phyloP scores from a whole-genome alignment of 257 asterid genomes.

The Scutellaria baicalensis region DNA sequence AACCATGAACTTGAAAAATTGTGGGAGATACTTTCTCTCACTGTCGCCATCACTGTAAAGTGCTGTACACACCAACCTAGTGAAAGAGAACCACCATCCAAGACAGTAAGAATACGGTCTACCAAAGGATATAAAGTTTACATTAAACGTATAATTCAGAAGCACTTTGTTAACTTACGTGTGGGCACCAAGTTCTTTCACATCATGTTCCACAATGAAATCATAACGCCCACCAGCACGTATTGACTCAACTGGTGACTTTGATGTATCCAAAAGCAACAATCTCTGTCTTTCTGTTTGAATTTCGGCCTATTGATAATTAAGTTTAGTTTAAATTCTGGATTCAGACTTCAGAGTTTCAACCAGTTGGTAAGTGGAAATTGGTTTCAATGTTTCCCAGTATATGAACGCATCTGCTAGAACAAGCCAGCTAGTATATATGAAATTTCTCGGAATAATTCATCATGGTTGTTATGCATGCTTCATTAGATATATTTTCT shows the following conservation, averaged over 20 bases:
- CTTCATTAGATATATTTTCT: background rate
- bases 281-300: constrained; percentile 96
- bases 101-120: constrained; percentile 13
- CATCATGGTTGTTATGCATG: constrained; percentile 5
- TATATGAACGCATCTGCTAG: background rate
- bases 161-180: constrained; percentile 51
- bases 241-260: constrained; percentile 87
- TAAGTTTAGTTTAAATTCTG: constrained; percentile 15
- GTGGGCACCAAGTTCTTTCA: constrained; percentile 97
- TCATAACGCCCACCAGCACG: constrained; percentile 98
- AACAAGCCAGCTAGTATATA: background rate
- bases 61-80: constrained; percentile 95
- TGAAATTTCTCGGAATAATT: background rate
- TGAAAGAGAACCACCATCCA: constrained; percentile 15
- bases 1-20: constrained; percentile 90
- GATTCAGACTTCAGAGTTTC: constrained; percentile 1
- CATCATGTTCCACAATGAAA: constrained; percentile 98
- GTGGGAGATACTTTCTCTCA: constrained; percentile 97
- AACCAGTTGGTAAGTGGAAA: constrained; percentile 12
- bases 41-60: constrained; percentile 80
- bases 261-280: constrained; percentile 85
- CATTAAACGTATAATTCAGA: background rate
- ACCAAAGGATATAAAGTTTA: background rate
- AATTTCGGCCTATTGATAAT: constrained; percentile 74
- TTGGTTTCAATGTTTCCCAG: background rate